Evolutionary conservation across 495 filamentous ascomycete genomes (phyloP).

Genomic region (Bathelium albidoporum): DNA sequence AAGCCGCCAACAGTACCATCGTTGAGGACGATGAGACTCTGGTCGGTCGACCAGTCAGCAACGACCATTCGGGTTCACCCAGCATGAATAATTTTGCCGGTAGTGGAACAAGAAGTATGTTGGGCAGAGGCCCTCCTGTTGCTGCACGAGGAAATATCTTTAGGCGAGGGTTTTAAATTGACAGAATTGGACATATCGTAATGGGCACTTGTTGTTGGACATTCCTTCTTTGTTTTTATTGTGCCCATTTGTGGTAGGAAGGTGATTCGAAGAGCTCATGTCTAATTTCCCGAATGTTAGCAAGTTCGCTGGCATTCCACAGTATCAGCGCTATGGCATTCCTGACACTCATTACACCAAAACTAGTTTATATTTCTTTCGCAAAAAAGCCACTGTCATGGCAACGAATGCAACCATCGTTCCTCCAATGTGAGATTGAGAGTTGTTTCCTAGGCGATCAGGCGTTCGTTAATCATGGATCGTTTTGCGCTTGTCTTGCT

Average conservation of each 20-base stretch:
- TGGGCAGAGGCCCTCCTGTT: neutral
- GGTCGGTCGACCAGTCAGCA: conserved; percentile 17
- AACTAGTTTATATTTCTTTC: neutral
- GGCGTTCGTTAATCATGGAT: neutral
- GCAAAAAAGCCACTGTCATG: conserved; percentile 1
- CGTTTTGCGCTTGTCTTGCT: neutral
- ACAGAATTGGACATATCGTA: neutral
- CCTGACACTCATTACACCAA: no score
- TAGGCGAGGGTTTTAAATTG: neutral
- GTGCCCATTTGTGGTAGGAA: neutral
- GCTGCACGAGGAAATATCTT: neutral
- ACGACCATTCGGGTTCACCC: neutral
- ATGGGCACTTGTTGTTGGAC: neutral
- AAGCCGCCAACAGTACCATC: conserved; percentile 43
- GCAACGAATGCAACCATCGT: neutral
- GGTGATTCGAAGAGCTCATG: neutral
- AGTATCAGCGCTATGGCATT: neutral
- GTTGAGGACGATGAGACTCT: conserved; percentile 30
- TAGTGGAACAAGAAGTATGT: neutral
- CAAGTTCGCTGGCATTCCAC: neutral
- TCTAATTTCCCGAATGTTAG: neutral
- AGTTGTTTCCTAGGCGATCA: neutral
- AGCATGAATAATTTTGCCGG: conserved; percentile 3
- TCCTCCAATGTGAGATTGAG: neutral
- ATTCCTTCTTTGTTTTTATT: neutral